A percentile compares a stretch with the other conserved stretches of the same genome.
These are phyloP conservation scores for Tetradesmus lagerheimii DNA, from an alignment of 139 green algal species.

Conservation along the genomic window DNA sequence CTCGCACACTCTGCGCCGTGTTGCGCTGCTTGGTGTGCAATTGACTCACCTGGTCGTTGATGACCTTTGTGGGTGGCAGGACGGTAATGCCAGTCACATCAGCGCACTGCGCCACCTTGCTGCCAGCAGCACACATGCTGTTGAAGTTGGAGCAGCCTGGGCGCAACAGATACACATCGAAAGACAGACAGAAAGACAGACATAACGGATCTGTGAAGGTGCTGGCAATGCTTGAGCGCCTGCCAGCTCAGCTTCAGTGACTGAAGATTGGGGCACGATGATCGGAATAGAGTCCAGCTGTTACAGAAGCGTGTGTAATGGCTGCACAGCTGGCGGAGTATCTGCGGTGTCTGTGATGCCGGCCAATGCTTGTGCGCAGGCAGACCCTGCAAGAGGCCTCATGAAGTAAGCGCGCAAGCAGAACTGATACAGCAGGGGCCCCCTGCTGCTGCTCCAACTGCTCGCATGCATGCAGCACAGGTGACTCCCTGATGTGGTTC, in stretches of 20 bases:
- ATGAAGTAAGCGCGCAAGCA: no score
- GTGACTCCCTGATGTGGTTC: no score
- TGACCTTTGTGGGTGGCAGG: constrained; percentile 23
- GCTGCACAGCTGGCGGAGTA: background rate
- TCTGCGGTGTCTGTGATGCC: constrained; percentile 6
- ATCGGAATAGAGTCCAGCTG: no score
- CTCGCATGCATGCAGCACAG: no score
- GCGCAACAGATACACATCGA: background rate
- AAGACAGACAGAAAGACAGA: no score
- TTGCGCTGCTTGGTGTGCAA: background rate
- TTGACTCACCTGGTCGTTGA: constrained; percentile 23
- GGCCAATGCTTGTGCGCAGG: constrained; percentile 77
- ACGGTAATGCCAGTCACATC: background rate
- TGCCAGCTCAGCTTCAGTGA: no score
- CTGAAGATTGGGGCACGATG: no score
- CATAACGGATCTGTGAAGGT: no score
- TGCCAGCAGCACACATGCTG: constrained; percentile 25
- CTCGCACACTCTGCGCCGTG: background rate
- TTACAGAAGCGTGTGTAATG: no score
- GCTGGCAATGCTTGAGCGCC: no score
- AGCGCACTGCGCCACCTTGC: constrained; percentile 11
- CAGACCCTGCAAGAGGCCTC: background rate
- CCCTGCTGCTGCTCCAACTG: no score
- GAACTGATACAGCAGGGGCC: no score
- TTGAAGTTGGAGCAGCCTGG: constrained; percentile 36